phyloP scores from a whole-genome alignment of 2,329 filamentous ascomycete species.

The Chalaropsis thielavioides region DNA sequence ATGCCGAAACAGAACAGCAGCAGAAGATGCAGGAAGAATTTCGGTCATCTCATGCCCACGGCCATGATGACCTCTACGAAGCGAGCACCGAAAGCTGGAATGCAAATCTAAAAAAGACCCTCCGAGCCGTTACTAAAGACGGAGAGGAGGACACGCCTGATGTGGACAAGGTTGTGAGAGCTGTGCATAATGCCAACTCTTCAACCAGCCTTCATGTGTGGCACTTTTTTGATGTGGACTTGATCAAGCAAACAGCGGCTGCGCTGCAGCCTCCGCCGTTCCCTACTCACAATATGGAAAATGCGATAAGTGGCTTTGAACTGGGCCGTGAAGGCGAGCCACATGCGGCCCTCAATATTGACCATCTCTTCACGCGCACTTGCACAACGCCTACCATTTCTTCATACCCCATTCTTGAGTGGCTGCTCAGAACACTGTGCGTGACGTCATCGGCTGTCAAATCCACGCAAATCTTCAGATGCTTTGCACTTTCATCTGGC shows the following conservation, averaged over 20 bases:
- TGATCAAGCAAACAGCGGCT: neutral
- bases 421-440: conserved; percentile 49
- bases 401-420: conserved; percentile 50
- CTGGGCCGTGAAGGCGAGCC: conserved; percentile 29
- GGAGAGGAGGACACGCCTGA: conserved; percentile 12
- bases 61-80: neutral
- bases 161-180: conserved; percentile 18
- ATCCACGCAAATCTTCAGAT: conserved; percentile 3
- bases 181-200: conserved; percentile 6
- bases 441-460: neutral
- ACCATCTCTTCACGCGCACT: neutral
- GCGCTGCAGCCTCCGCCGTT: neutral
- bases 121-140: conserved; percentile 7
- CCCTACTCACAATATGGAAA: neutral
- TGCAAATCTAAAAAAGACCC: conserved; percentile 8
- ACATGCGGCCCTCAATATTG: neutral
- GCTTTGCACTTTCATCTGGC: conserved; percentile 2
- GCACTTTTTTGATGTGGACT: neutral
- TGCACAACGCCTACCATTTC: conserved; percentile 24
- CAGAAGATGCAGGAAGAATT: neutral
- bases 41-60: neutral
- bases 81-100: neutral
- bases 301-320: conserved; percentile 20
- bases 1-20: neutral
- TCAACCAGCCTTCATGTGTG: conserved; percentile 6